Percentiles rank a stretch among this genome's conserved stretches.
These are phyloP conservation scores for Geranomyces variabilis DNA, from an alignment of 192 early-diverging fungal species.

Conservation along the genomic window DNA sequence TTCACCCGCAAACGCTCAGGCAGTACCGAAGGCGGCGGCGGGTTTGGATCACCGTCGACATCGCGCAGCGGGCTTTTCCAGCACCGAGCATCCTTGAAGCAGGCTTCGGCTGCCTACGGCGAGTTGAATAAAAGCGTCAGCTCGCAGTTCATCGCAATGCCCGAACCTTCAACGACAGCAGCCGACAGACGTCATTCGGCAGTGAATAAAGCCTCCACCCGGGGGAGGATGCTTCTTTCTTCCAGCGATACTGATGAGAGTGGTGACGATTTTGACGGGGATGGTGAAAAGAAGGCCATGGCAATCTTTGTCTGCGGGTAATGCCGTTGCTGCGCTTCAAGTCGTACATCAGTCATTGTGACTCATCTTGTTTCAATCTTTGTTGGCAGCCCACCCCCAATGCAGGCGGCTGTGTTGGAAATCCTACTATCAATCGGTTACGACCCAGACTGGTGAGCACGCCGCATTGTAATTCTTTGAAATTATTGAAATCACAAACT, in stretches of 20 bases:
- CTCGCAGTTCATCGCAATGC: background rate
- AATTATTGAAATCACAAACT: too few species aligned
- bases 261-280: background rate
- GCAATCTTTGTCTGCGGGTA: conserved; percentile 11
- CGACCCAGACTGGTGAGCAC: conserved; percentile 1
- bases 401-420: conserved; percentile 9
- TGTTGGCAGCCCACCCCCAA: background rate
- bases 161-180: background rate
- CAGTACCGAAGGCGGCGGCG: background rate
- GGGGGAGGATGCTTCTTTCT: background rate
- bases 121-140: conserved; percentile 2
- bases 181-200: background rate
- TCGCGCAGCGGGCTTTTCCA: background rate
- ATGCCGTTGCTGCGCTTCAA: background rate
- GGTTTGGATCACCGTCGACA: background rate
- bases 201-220: background rate
- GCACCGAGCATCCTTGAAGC: background rate
- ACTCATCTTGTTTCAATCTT: background rate
- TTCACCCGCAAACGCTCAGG: background rate
- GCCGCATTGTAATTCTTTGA: too few species aligned
- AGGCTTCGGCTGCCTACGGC: background rate
- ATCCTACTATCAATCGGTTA: background rate
- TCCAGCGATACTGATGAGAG: conserved; percentile 6
- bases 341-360: conserved; percentile 2
- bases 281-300: conserved; percentile 2